Evolutionary conservation across 208 protist genomes (phyloP).

Genomic region (Phytomonas francai): DNA sequence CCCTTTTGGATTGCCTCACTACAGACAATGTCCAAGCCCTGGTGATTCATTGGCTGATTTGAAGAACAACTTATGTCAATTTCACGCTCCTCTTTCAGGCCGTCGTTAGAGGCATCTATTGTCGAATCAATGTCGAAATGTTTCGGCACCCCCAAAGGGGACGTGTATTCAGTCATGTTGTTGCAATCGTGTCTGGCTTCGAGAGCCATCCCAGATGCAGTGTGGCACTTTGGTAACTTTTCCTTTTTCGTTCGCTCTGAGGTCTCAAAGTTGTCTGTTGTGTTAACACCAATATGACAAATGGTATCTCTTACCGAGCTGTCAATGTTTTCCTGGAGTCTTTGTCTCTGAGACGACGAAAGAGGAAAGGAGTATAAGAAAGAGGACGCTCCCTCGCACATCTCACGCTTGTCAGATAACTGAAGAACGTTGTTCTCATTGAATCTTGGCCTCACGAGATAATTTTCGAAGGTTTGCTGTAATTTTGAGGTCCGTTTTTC

Average conservation of each 20-base stretch:
- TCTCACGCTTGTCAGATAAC: neutral
- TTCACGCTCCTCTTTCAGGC: neutral
- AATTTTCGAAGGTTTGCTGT: neutral
- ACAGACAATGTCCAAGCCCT: neutral
- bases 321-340: neutral
- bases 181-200: neutral
- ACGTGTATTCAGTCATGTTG: neutral
- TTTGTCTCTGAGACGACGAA: neutral
- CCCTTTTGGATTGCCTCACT: neutral
- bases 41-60: neutral
- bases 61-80: neutral
- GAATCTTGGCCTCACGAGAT: neutral
- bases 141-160: neutral
- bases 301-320: neutral
- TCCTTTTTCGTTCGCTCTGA: neutral
- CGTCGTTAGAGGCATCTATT: neutral
- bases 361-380: neutral
- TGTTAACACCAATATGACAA: neutral
- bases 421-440: neutral
- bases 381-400: neutral
- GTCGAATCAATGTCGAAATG: neutral
- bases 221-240: neutral
- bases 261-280: neutral
- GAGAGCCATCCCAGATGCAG: neutral
- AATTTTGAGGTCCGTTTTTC: neutral